phyloP scores from a whole-genome alignment of 805 yeast genomes.

The Lipomyces starkeyi region DNA sequence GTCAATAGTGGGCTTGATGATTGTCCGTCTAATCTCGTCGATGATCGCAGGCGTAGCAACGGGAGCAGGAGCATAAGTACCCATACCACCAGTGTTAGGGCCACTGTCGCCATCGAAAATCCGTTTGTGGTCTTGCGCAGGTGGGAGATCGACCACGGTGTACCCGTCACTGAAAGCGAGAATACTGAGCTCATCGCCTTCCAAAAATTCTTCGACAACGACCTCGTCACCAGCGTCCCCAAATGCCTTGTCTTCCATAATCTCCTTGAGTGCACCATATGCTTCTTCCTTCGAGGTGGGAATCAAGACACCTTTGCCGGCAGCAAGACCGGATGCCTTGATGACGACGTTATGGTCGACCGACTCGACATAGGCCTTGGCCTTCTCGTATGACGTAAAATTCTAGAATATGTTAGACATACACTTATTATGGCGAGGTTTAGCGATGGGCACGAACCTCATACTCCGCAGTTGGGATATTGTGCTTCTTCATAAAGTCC shows the following conservation, averaged over 20 bases:
- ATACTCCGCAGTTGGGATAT: constrained; percentile 93
- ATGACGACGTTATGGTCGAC: constrained; percentile 81
- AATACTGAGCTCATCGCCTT: constrained; percentile 95
- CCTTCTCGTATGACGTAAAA: constrained; percentile 77
- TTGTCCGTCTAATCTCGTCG: constrained; percentile 69
- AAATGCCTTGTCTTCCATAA: constrained; percentile 88
- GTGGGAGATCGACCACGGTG: constrained; percentile 85
- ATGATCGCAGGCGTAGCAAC: constrained; percentile 80
- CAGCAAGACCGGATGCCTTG: constrained; percentile 98
- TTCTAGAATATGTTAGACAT: constrained; percentile 46
- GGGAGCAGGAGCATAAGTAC: constrained; percentile 98
- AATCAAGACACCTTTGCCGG: constrained; percentile 97
- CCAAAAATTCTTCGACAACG: constrained; percentile 93
- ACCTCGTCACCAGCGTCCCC: constrained; percentile 95
- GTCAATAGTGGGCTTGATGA: constrained; percentile 88
- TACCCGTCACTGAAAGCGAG: constrained; percentile 94
- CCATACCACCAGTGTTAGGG: constrained; percentile 99
- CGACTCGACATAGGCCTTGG: constrained; percentile 68
- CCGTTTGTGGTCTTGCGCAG: constrained; percentile 98
- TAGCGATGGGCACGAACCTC: constrained; percentile 42
- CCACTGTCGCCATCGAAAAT: constrained; percentile 93
- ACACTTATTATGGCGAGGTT: background rate
- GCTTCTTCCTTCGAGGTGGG: constrained; percentile 89
- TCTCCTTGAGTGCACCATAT: constrained; percentile 75
- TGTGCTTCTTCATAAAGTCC: constrained; percentile 88